Conservation (phyloP, 176 grass and related monocot species). For the Bonia amplexicaulis region DNA sequence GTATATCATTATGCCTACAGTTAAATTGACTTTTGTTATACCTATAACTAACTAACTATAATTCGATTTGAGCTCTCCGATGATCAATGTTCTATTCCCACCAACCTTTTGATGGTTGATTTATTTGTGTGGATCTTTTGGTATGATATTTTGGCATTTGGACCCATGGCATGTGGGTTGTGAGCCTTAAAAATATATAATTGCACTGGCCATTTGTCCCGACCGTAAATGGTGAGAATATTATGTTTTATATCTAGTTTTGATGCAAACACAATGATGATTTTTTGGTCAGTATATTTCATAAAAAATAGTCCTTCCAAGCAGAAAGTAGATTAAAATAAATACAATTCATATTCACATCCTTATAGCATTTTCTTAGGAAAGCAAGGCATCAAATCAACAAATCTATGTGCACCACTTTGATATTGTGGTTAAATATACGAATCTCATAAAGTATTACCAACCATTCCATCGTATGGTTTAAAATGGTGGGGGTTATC, state of each 20-base stretch:
- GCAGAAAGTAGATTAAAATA: not conserved
- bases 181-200: not conserved
- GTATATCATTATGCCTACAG: too few relatives aligned
- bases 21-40: too few relatives aligned
- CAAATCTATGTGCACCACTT: not conserved
- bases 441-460: slow-evolving; percentile 19
- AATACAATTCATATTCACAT: not conserved
- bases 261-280: not conserved
- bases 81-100: too few relatives aligned
- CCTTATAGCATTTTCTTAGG: not conserved
- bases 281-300: not conserved
- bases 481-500: not conserved
- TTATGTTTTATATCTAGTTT: not conserved
- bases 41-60: too few relatives aligned
- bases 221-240: not conserved
- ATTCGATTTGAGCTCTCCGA: too few relatives aligned
- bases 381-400: not conserved
- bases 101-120: too few relatives aligned
- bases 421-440: slow-evolving; percentile 25
- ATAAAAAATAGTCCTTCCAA: not conserved
- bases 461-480: not conserved
- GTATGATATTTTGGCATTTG: too few relatives aligned
- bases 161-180: not conserved
- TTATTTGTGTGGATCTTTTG: too few relatives aligned
- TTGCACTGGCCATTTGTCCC: too few relatives aligned